Percentiles rank a stretch among this genome's conserved stretches.
Conservation (phyloP, 78 protist genomes). For the Chrysochromulina tobinii region DNA sequence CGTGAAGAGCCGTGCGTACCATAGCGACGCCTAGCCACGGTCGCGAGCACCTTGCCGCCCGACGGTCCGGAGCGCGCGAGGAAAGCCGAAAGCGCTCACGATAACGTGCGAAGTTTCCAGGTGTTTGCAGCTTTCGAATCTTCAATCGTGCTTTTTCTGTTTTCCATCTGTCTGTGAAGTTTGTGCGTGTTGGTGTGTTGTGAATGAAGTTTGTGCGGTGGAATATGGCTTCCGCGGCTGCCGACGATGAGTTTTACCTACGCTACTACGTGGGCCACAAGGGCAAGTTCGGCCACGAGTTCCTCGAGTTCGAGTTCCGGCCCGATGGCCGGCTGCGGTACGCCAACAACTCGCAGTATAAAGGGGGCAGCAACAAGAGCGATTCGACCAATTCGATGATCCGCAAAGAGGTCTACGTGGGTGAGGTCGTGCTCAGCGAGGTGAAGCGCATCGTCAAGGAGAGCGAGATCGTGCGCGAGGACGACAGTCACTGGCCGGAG, state of each 20-base stretch:
- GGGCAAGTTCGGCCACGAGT: slow-evolving; percentile 98
- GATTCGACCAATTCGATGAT: slow-evolving; percentile 76
- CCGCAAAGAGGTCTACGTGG: slow-evolving; percentile 68
- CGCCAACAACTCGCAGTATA: slow-evolving; percentile 95
- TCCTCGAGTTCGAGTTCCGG: slow-evolving; percentile 95
- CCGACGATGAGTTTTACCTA: slow-evolving; percentile 29
- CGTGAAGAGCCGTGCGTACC: slow-evolving; percentile 64
- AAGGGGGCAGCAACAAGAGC: slow-evolving; percentile 85
- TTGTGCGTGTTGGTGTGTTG: too few species aligned
- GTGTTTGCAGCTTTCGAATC: too few species aligned
- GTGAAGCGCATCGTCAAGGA: slow-evolving; percentile 84
- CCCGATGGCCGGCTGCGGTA: slow-evolving; percentile 85
- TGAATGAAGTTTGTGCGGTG: too few species aligned
- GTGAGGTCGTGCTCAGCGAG: slow-evolving; percentile 72
- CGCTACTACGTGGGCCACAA: slow-evolving; percentile 88
- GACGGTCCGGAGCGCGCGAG: too few species aligned
- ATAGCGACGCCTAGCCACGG: too few species aligned
- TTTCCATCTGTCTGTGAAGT: too few species aligned
- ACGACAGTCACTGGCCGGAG: slow-evolving; percentile 93
- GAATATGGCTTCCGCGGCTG: too few species aligned
- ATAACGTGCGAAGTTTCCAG: too few species aligned
- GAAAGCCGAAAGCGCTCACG: too few species aligned
- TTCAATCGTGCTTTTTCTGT: too few species aligned
- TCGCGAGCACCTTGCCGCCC: too few species aligned
- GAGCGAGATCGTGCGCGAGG: slow-evolving; percentile 90